Percentiles rank a stretch among this genome's conserved stretches.
Conservation (phyloP, 2,329 filamentous ascomycete genomes). For the Colletotrichum siamense region DNA sequence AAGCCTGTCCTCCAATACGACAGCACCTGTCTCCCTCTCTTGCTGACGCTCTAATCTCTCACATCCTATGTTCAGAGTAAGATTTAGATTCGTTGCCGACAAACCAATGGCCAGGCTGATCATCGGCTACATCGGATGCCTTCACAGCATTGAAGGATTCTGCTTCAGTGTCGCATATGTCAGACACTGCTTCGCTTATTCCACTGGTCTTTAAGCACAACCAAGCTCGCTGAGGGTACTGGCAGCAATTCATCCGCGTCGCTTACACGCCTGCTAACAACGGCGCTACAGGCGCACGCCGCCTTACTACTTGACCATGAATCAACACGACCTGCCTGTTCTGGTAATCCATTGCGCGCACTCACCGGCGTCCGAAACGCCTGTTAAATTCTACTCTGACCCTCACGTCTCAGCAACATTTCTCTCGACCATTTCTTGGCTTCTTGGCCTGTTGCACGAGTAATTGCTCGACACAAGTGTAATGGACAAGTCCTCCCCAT, state of each 20-base stretch:
- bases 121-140: neutral
- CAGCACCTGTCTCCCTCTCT: neutral
- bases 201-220: neutral
- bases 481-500: neutral
- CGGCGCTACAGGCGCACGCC: neutral
- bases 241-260: neutral
- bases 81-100: neutral
- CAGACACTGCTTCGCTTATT: neutral
- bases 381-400: neutral
- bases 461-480: neutral
- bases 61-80: neutral
- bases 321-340: neutral
- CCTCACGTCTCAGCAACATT: neutral
- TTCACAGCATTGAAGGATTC: neutral
- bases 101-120: neutral
- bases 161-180: neutral
- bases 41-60: neutral
- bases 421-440: neutral
- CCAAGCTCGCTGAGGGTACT: neutral
- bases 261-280: neutral
- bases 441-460: neutral
- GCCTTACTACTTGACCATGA: neutral
- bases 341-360: neutral
- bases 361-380: neutral
- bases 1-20: neutral